These are phyloP conservation scores for Pythium brachiatum DNA, from an alignment of 352 stramenopile species.

Conservation along the genomic window DNA sequence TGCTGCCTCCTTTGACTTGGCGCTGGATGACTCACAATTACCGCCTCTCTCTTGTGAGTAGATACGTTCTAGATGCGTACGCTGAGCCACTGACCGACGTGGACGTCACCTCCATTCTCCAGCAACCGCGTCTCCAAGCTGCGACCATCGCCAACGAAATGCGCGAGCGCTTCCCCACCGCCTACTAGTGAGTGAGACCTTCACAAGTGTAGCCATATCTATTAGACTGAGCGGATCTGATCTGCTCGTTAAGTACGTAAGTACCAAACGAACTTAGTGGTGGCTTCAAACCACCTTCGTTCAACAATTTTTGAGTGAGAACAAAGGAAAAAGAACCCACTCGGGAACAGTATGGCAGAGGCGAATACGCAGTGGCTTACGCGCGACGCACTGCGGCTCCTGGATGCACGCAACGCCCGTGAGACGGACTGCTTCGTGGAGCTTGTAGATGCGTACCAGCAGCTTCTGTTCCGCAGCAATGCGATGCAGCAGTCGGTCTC, in stretches of 20 bases:
- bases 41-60: conserved; percentile 1
- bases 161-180: conserved; percentile 24
- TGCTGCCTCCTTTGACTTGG: background rate
- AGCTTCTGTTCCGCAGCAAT: conserved; percentile 50
- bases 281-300: background rate
- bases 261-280: background rate
- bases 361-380: conserved; percentile 30
- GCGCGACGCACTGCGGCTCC: conserved; percentile 40
- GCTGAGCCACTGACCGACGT: conserved; percentile 37
- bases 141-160: conserved; percentile 42
- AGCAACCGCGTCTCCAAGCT: conserved; percentile 43
- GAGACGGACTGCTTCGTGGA: conserved; percentile 58
- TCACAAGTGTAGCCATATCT: background rate
- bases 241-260: background rate
- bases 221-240: background rate
- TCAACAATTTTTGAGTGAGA: background rate
- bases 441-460: conserved; percentile 65
- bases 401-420: conserved; percentile 60
- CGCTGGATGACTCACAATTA: no score
- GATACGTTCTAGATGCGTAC: conserved; percentile 50
- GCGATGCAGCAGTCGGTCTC: conserved; percentile 18
- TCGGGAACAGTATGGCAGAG: background rate
- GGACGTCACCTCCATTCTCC: conserved; percentile 34
- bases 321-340: background rate
- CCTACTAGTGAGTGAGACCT: background rate